Conservation (phyloP, 1,284 basidiomycete genomes). For the Moniliophthora roreri region DNA sequence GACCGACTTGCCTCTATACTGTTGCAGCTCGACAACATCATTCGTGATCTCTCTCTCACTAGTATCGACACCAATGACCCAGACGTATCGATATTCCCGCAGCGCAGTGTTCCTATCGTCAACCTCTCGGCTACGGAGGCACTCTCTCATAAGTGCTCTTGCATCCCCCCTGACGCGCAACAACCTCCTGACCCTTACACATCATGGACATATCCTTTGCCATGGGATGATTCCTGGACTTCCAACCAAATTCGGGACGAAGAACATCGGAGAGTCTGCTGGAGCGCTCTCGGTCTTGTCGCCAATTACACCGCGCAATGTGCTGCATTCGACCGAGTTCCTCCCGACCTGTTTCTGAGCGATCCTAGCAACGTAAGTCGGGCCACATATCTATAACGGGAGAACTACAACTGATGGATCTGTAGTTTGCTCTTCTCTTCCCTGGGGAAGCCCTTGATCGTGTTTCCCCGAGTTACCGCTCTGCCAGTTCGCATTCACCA, state of each 20-base stretch:
- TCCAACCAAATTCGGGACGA: constrained; percentile 57
- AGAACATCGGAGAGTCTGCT: constrained; percentile 69
- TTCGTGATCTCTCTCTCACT: constrained; percentile 53
- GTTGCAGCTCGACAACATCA: constrained; percentile 59
- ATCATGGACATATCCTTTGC: constrained; percentile 50
- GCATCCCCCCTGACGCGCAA: constrained; percentile 41
- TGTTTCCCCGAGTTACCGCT: constrained; percentile 36
- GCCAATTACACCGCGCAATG: constrained; percentile 66
- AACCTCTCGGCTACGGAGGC: constrained; percentile 24
- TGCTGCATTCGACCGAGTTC: constrained; percentile 58
- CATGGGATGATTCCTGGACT: constrained; percentile 62
- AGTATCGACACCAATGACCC: constrained; percentile 55
- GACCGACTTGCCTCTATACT: constrained; percentile 55
- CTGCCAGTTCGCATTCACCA: constrained; percentile 41
- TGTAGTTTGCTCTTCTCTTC: constrained; percentile 38
- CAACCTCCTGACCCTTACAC: constrained; percentile 37
- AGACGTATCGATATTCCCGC: constrained; percentile 30
- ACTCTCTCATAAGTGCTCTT: constrained; percentile 44
- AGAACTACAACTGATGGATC: constrained; percentile 13
- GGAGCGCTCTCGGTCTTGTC: constrained; percentile 68
- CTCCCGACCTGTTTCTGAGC: constrained; percentile 53
- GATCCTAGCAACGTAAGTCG: constrained; percentile 65
- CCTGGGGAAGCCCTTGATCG: constrained; percentile 60
- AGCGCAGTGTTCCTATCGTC: constrained; percentile 28
- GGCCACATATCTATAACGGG: constrained; percentile 12